Evolutionary conservation across 306 rosid genomes (phyloP), one percentile per base, ranked within the genome.

Genomic region (Elaeagnus macrophylla): DNA sequence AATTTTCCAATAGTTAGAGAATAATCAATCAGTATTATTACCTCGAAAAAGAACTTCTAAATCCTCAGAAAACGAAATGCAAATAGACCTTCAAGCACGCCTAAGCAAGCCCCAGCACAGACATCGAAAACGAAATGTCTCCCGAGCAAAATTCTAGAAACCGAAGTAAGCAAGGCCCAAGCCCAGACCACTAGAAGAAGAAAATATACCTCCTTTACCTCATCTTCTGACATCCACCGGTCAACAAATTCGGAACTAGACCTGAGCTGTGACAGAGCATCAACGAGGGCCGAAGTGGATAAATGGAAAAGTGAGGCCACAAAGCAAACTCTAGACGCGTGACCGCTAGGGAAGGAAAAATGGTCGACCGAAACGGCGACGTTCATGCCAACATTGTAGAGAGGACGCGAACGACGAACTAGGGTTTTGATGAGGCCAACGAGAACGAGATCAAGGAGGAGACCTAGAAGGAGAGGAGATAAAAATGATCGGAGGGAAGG

Each of bases 311-410:
- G 61, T 1, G 94, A 62, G 32, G 94, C 94, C 18, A 81, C 76
- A 53, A 84, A 81, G 74, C 40, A 84, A 14, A 80, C 90, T 60
- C 83, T 64, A n/a, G 96, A 81, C 45, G 88, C 72, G 68, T 84
- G 94, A 9, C 88, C 96, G 44, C 84, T 79, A 12, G 84, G 96
- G 59, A 88, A 79, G 48, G 96, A 78, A 72, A 77, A 88, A 36
- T 75, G 77, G 47, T 88, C 96, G 38, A 69, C 78, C 2, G 82
- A 48, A 20, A 84, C 81, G 54, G 78, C 84, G 53, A 79, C 79
- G 62, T 40, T 72, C 79, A 81, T 84, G 69, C 68, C 61, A 35
- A 56, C 47, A 68, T 79, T 67, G 76, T 88, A 80, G 56, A 71
- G 41, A 14, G 90, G 91, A 40, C 96, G 90, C 51, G 88, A 53